Conservation (phyloP, 2,329 filamentous ascomycete genomes). For the Neofusicoccum kwambonambiense region DNA sequence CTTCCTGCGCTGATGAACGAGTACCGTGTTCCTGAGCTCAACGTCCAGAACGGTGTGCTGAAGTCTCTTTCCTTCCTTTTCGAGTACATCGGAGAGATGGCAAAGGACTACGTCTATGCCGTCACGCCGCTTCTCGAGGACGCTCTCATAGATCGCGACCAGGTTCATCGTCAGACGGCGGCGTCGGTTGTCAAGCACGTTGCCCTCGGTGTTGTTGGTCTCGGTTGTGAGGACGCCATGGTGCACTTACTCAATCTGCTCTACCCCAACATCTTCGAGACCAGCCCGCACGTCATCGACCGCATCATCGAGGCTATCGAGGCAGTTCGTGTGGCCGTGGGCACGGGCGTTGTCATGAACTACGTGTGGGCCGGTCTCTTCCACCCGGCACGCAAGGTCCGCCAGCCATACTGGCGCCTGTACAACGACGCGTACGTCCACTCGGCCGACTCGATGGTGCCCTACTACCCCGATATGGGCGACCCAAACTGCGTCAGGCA, state of each 20-base stretch:
- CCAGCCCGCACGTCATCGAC: conserved; percentile 96
- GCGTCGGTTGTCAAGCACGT: conserved; percentile 98
- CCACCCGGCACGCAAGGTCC: conserved; percentile 92
- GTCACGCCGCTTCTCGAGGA: conserved; percentile 95
- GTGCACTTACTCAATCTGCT: conserved; percentile 93
- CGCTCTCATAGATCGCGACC: conserved; percentile 94
- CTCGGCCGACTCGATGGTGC: conserved; percentile 87
- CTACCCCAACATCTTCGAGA: conserved; percentile 97
- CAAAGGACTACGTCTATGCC: conserved; percentile 98
- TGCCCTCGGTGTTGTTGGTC: conserved; percentile 91
- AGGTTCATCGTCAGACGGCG: conserved; percentile 95
- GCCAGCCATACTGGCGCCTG: conserved; percentile 90
- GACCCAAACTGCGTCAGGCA: conserved; percentile 76
- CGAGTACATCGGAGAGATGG: conserved; percentile 99
- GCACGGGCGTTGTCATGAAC: conserved; percentile 90
- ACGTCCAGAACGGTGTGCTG: conserved; percentile 97
- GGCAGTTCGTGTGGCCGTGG: conserved; percentile 89
- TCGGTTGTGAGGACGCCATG: conserved; percentile 98
- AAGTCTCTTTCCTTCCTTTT: conserved; percentile 97
- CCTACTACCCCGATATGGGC: conserved; percentile 86
- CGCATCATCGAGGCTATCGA: conserved; percentile 97
- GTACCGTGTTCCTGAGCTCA: conserved; percentile 95
- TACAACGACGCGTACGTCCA: conserved; percentile 98
- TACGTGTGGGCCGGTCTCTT: conserved; percentile 98
- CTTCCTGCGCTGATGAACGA: conserved; percentile 99